Conservation (phyloP, 768 basidiomycete genomes). For the Plicaturopsis crispa region DNA sequence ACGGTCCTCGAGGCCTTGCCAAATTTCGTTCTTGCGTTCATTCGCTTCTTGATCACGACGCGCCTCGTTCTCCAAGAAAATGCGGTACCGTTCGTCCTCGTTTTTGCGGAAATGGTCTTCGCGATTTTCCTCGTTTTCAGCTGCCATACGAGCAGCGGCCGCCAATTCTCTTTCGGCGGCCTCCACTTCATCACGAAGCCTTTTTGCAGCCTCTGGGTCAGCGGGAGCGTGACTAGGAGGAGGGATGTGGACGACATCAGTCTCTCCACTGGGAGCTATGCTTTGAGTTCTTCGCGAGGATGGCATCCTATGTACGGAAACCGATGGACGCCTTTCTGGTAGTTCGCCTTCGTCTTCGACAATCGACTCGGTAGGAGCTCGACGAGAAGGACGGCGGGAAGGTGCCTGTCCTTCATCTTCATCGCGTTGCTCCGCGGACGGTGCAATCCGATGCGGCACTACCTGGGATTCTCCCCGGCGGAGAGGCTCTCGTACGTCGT, state of each 20-base stretch:
- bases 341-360: slow-evolving; percentile 14
- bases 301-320: no score
- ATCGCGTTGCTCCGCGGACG: slow-evolving; percentile 5
- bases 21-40: slow-evolving; percentile 13
- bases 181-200: no score
- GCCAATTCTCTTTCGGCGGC: slow-evolving; percentile 46
- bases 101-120: slow-evolving; percentile 56
- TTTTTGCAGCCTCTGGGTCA: no score
- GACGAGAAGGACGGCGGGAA: no score
- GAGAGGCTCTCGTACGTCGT: no score
- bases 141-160: slow-evolving; percentile 38
- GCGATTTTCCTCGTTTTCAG: slow-evolving; percentile 55
- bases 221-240: no score
- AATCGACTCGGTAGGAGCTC: slow-evolving; percentile 5
- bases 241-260: no score
- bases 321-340: no score
- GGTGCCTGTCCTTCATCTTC: no score
- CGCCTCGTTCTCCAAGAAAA: slow-evolving; percentile 53
- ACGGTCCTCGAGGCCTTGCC: background rate
- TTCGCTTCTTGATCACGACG: slow-evolving; percentile 50
- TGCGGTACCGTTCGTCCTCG: slow-evolving; percentile 56
- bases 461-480: background rate
- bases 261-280: no score
- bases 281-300: no score
- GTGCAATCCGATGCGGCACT: slow-evolving; percentile 3